phyloP scores from a whole-genome alignment of 495 filamentous ascomycete genomes.

The Aspergillus olivimuriae region DNA sequence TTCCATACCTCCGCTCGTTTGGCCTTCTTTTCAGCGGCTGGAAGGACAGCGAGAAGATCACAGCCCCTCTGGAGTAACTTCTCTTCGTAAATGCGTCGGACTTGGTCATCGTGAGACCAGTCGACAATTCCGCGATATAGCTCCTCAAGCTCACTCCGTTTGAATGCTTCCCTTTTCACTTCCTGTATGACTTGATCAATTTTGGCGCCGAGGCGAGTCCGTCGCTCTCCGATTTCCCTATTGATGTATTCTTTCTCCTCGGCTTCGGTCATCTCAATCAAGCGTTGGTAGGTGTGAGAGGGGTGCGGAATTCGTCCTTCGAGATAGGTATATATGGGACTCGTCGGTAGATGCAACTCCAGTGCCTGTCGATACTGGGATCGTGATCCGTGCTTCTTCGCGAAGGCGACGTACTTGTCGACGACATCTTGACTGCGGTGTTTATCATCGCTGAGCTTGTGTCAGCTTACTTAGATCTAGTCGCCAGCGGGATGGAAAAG shows the following conservation, averaged over 20 bases:
- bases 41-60: conserved; percentile 64
- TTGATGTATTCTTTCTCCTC: conserved; percentile 92
- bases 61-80: conserved; percentile 78
- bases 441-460: conserved; percentile 52
- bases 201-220: conserved; percentile 80
- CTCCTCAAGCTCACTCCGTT: conserved; percentile 60
- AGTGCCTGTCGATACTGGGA: conserved; percentile 67
- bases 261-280: conserved; percentile 78
- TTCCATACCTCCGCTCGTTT: conserved; percentile 67
- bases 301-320: conserved; percentile 83
- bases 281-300: conserved; percentile 68
- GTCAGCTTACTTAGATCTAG: conserved; percentile 10
- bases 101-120: conserved; percentile 82
- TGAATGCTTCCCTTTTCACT: conserved; percentile 78
- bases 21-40: conserved; percentile 53
- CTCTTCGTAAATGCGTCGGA: conserved; percentile 80
- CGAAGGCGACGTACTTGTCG: conserved; percentile 70
- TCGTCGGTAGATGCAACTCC: conserved; percentile 67
- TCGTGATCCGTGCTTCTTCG: conserved; percentile 62
- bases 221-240: conserved; percentile 78
- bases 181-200: conserved; percentile 76
- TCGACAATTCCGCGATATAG: conserved; percentile 79
- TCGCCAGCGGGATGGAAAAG: background rate
- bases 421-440: conserved; percentile 72
- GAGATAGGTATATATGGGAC: conserved; percentile 70